A percentile compares a stretch with the other conserved stretches of the same genome.
Conservation (phyloP, 2,329 filamentous ascomycete species). For the Niveomyces coronatus region DNA sequence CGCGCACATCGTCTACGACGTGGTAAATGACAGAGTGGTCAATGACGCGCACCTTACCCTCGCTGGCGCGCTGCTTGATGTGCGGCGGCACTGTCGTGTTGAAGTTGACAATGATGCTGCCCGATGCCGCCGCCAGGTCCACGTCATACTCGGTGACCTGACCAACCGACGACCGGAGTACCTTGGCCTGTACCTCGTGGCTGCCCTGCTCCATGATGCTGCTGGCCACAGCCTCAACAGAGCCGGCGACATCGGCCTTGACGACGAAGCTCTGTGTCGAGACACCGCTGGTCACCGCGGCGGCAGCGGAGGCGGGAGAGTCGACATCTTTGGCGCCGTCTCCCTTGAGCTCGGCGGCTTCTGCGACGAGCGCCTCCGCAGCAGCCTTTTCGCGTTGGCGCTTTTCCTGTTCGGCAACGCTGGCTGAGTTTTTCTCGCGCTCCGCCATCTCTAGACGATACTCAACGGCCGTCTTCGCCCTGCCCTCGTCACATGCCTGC, state of each 20-base stretch:
- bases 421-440: conserved; percentile 62
- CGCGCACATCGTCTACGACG: conserved; percentile 62
- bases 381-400: conserved; percentile 46
- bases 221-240: conserved; percentile 79
- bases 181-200: conserved; percentile 66
- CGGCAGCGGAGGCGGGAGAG: too few relatives aligned
- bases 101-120: conserved; percentile 75
- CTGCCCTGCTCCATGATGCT: conserved; percentile 71
- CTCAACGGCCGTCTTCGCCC: conserved; percentile 66
- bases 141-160: conserved; percentile 77
- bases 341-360: conserved; percentile 25
- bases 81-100: conserved; percentile 60
- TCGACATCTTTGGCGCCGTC: conserved; percentile 28
- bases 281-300: too few relatives aligned
- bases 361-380: conserved; percentile 14
- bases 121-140: conserved; percentile 70
- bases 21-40: conserved; percentile 84
- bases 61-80: conserved; percentile 59
- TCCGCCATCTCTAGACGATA: conserved; percentile 66
- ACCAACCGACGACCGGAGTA: conserved; percentile 71
- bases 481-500: conserved; percentile 68
- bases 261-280: conserved; percentile 68
- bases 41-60: conserved; percentile 63
- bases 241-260: conserved; percentile 89
- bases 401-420: conserved; percentile 65